Percentiles rank a stretch among this genome's conserved stretches.
Conservation (phyloP, 805 yeast genomes). For the Kodamaea neixiangensis region DNA sequence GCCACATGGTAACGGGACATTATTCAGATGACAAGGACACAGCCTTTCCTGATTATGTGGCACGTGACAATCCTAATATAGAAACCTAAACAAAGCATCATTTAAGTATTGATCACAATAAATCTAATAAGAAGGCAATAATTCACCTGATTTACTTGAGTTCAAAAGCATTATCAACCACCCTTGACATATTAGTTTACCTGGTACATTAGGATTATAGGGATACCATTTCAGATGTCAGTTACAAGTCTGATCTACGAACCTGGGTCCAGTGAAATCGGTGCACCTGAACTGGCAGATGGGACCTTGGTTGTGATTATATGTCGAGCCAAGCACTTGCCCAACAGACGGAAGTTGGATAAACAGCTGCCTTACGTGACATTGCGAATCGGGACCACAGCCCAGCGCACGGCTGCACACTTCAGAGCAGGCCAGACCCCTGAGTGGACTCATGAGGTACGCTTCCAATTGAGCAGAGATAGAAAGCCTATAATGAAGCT, state of each 20-base stretch:
- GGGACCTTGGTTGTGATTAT: conserved; percentile 73
- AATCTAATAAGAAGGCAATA: not conserved
- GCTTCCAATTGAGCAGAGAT: conserved; percentile 66
- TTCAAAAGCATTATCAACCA: too few species aligned
- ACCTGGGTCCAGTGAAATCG: not conserved
- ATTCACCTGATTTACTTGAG: not conserved
- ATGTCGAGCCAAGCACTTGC: conserved; percentile 79
- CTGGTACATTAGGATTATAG: not conserved
- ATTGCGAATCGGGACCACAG: conserved; percentile 76
- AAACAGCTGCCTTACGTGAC: conserved; percentile 93
- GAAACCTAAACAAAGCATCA: conserved; percentile 1
- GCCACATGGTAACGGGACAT: not conserved
- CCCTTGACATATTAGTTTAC: not conserved
- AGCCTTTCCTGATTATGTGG: not conserved
- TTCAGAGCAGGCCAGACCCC: conserved; percentile 95
- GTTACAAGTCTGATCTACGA: not conserved
- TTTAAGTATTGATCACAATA: not conserved
- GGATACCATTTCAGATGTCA: not conserved
- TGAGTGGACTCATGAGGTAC: conserved; percentile 74
- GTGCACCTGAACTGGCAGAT: conserved; percentile 36
- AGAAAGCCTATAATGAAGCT: conserved; percentile 64
- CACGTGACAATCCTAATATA: conserved; percentile 2
- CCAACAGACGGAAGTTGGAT: conserved; percentile 82
- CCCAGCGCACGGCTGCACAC: conserved; percentile 75
- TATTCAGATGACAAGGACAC: not conserved